These are phyloP conservation scores for Penicillium manginii DNA, from an alignment of 495 filamentous ascomycete species.

Conservation along the genomic window DNA sequence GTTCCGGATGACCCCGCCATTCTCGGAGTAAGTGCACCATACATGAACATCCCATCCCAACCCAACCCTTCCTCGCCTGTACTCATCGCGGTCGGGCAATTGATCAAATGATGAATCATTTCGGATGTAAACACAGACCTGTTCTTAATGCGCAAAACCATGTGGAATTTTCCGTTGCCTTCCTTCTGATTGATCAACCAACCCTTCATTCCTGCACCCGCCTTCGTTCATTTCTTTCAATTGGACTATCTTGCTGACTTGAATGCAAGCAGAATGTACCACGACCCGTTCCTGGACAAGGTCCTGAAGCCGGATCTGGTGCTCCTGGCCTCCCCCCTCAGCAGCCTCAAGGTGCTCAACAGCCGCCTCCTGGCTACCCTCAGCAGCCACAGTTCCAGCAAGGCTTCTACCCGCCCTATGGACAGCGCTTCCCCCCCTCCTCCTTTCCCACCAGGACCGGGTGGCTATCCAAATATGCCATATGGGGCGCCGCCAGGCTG, in stretches of 20 bases:
- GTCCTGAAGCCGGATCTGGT: slow-evolving; percentile 32
- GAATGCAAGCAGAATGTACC: slow-evolving; percentile 41
- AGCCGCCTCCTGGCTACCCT: slow-evolving; percentile 50
- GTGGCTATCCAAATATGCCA: slow-evolving; percentile 58
- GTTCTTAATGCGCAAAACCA: slow-evolving; percentile 83
- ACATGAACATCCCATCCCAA: slow-evolving; percentile 1
- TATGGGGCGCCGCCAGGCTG: slow-evolving; percentile 73
- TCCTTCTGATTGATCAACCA: slow-evolving; percentile 79
- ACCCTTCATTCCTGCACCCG: slow-evolving; percentile 1
- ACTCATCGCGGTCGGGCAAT: slow-evolving; percentile 19
- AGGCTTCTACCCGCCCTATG: slow-evolving; percentile 54
- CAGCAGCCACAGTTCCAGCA: slow-evolving; percentile 55
- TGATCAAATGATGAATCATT: slow-evolving; percentile 65
- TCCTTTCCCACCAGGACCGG: slow-evolving; percentile 54
- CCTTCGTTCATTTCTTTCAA: slow-evolving; percentile 4
- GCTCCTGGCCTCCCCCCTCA: slow-evolving; percentile 46
- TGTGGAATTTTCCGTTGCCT: slow-evolving; percentile 99
- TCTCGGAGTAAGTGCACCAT: slow-evolving; percentile 77
- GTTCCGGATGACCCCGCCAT: slow-evolving; percentile 97
- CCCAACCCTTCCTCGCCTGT: slow-evolving; percentile 1
- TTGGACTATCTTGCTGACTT: slow-evolving; percentile 29
- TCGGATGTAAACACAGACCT: slow-evolving; percentile 63
- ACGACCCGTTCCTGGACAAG: slow-evolving; percentile 28
- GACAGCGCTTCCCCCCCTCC: slow-evolving; percentile 60
- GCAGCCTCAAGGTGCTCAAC: slow-evolving; percentile 48